Evolutionary conservation across 352 stramenopile species (phyloP).

Genomic region (Globisporangium apiculatum): DNA sequence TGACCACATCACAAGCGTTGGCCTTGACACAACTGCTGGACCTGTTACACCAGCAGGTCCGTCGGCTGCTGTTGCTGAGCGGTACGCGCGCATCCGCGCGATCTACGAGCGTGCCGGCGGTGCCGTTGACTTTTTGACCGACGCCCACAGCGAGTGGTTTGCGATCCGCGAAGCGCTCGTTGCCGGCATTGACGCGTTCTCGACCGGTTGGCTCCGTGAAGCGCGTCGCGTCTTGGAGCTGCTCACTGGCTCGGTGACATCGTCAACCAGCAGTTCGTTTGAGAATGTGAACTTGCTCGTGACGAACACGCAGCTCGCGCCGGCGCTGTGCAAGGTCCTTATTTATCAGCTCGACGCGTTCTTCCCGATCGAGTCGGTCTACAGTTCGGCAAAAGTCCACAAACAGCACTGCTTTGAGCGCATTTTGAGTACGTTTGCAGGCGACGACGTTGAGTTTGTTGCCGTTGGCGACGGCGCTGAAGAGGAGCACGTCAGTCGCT

Average conservation of each 20-base stretch:
- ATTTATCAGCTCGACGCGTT: slow-evolving; percentile 74
- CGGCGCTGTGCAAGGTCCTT: slow-evolving; percentile 76
- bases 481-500: slow-evolving; percentile 67
- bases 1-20: slow-evolving; percentile 44
- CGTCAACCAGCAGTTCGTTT: slow-evolving; percentile 6
- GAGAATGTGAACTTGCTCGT: slow-evolving; percentile 74
- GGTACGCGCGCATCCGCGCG: slow-evolving; percentile 61
- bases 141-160: slow-evolving; percentile 63
- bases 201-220: slow-evolving; percentile 56
- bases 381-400: slow-evolving; percentile 72
- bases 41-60: not conserved
- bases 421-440: slow-evolving; percentile 52
- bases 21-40: not conserved
- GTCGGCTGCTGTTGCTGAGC: slow-evolving; percentile 9
- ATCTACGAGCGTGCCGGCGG: slow-evolving; percentile 63
- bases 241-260: slow-evolving; percentile 12
- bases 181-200: slow-evolving; percentile 65
- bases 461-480: slow-evolving; percentile 72
- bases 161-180: slow-evolving; percentile 55
- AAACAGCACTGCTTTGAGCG: slow-evolving; percentile 75
- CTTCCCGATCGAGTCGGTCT: slow-evolving; percentile 70
- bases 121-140: slow-evolving; percentile 60
- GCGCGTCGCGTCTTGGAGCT: slow-evolving; percentile 54
- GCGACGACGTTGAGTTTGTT: slow-evolving; percentile 49
- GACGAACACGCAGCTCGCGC: slow-evolving; percentile 76